A percentile compares a stretch with the other conserved stretches of the same genome.
phyloP scores from a whole-genome alignment of 345 rosid genomes.

The Streptanthus diversifolius region DNA sequence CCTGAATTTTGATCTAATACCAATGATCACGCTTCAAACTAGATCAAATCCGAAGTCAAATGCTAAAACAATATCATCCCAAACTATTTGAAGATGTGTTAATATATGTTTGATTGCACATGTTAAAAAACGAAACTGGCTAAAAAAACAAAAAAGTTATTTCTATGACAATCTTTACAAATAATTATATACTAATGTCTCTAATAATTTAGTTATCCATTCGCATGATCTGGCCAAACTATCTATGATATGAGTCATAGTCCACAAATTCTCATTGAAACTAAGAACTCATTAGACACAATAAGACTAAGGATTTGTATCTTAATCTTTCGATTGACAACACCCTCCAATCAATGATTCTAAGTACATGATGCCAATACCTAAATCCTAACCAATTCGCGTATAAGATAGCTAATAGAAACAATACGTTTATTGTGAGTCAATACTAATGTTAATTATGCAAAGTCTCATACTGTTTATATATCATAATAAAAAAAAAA shows the following conservation, averaged over 20 bases:
- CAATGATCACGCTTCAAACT: neutral
- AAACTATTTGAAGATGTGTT: neutral
- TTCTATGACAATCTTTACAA: neutral
- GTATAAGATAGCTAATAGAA: neutral
- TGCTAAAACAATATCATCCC: neutral
- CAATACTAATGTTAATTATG: neutral
- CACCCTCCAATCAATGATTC: neutral
- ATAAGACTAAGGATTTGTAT: neutral
- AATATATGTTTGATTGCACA: neutral
- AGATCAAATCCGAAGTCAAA: neutral
- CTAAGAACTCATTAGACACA: neutral
- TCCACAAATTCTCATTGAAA: neutral
- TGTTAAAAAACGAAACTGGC: neutral
- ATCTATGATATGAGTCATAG: neutral
- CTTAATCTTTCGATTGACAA: neutral
- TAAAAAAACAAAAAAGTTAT: neutral
- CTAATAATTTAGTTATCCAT: neutral
- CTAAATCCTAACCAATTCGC: neutral
- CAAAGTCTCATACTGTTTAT: neutral
- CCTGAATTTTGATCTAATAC: neutral
- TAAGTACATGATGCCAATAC: slow-evolving; percentile 1
- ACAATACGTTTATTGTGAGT: neutral
- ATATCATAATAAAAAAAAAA: neutral
- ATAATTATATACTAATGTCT: neutral
- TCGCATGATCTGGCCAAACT: neutral